Evolutionary conservation across 225 moss, liverwort and hornwort genomes (phyloP), one percentile per base, ranked within the genome.

Genomic region (Bryum argenteum): DNA sequence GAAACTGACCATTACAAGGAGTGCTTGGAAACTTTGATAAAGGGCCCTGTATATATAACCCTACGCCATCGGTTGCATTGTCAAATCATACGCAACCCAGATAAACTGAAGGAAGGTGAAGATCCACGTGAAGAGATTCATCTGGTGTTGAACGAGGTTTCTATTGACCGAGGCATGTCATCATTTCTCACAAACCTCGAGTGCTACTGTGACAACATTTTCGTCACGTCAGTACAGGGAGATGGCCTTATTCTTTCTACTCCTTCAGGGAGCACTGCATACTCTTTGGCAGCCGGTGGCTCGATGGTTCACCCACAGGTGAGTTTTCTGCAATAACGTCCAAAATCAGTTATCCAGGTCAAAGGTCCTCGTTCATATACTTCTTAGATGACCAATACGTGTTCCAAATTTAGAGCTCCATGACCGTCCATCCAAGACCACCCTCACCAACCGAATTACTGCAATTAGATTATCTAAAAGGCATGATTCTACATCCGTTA

Each of bases 261-360:
- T 21, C 96, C 96, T 9, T 96, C 96, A 57, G 93, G 96, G 21
- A 96, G 96, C 63, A 96, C 96, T 67, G 96, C 93, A 9, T 96
- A 96, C 70, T 93, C 93, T 63, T 59, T 96, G 64, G 96, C 93
- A 63, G 96, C 96, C 71, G 93, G 96, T 22, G 93, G 96, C 43
- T 96, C 96, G 6, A 96, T 96, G 96, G 93, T 96, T 60, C 93
- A 96, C 80, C 96, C 96, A 54, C 91, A 96, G 91, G 96, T 96
- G 55, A 52, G 69, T 43, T 28, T 54, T 41, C 20, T 64, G 20
- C 14, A 45, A 54, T 73, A 72, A 52, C 59, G 9, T 33, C 38
- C 40, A 11, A 9, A 42, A 11, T 37, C 71, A 15, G 7, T 42
- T 75, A 19, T 17, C 58, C 58, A 74, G 38, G 47, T 57, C 40